phyloP scores from a whole-genome alignment of 176 grass and related monocot species.

The Aegilops bicornis region DNA sequence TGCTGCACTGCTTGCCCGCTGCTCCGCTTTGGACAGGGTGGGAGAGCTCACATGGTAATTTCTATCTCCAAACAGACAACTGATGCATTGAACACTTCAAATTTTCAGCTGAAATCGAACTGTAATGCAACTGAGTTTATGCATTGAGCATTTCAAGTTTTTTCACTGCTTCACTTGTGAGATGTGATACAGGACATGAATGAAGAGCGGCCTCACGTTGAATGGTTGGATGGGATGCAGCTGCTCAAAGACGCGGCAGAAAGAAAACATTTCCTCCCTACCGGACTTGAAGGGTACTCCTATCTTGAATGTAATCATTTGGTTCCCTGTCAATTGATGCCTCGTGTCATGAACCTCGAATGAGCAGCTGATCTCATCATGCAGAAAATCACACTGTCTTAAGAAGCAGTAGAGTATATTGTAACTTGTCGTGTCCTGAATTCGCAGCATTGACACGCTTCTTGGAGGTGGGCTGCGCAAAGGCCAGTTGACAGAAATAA shows the following conservation, averaged over 20 bases:
- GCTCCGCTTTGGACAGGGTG: too few species aligned
- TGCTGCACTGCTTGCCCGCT: too few species aligned
- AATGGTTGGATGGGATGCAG: conserved; percentile 24
- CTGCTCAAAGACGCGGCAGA: conserved; percentile 31
- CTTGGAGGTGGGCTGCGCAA: conserved; percentile 75
- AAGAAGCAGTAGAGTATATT: not conserved
- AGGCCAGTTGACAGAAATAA: conserved; percentile 76
- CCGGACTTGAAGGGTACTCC: conserved; percentile 42
- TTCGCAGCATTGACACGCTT: conserved; percentile 68
- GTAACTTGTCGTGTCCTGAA: not conserved
- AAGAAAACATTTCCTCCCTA: conserved; percentile 33
- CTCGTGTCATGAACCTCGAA: not conserved
- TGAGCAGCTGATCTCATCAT: not conserved
- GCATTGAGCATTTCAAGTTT: too few species aligned
- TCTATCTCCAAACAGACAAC: too few species aligned
- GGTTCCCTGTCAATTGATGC: not conserved
- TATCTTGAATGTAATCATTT: conserved; percentile 7
- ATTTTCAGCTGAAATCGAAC: too few species aligned
- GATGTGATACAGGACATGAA: conserved; percentile 2
- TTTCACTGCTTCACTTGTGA: not conserved
- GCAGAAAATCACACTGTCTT: not conserved
- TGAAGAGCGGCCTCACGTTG: not conserved
- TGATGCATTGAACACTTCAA: too few species aligned
- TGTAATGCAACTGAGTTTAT: too few species aligned
- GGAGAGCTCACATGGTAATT: too few species aligned